phyloP scores from a whole-genome alignment of 2,329 filamentous ascomycete species.

The Colletotrichum lini region DNA sequence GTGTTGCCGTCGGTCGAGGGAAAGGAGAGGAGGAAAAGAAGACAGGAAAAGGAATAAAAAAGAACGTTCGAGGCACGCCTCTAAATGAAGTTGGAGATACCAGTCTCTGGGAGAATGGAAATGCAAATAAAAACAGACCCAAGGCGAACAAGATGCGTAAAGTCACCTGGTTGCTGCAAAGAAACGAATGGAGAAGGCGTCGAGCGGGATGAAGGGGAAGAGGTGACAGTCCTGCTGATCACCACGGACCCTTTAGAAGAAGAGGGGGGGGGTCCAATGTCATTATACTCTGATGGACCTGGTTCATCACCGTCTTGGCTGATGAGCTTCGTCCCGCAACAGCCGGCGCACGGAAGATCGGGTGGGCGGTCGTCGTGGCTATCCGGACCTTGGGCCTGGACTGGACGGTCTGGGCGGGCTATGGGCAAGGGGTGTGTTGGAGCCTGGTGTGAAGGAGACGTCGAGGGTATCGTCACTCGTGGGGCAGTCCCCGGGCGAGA shows the following conservation, averaged over 20 bases:
- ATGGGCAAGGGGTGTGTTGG: constrained; percentile 26
- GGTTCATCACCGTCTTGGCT: constrained; percentile 30
- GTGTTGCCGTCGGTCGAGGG: not conserved
- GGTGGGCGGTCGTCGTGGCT: constrained; percentile 13
- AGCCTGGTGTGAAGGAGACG: constrained; percentile 25
- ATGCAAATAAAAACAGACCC: constrained; percentile 27
- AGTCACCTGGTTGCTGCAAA: constrained; percentile 8
- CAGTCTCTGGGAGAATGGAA: constrained; percentile 38
- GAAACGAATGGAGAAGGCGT: constrained; percentile 39
- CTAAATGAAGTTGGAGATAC: constrained; percentile 40
- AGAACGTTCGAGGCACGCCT: constrained; percentile 41
- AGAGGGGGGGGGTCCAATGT: constrained; percentile 8
- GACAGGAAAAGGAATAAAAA: constrained; percentile 30
- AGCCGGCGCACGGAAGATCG: constrained; percentile 33
- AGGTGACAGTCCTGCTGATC: constrained; percentile 41
- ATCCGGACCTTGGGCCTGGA: constrained; percentile 7
- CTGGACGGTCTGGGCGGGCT: constrained; percentile 5
- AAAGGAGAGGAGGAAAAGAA: constrained; percentile 16
- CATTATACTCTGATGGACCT: constrained; percentile 39
- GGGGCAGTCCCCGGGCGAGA: constrained; percentile 1
- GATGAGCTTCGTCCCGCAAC: constrained; percentile 26
- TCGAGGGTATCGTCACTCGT: constrained; percentile 6
- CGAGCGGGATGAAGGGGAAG: constrained; percentile 31
- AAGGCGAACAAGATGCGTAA: constrained; percentile 13
- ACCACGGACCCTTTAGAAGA: constrained; percentile 21